Base-by-base conservation (phyloP, 164 flowering plant species). In the Kalanchoe fedtschenkoi region DNA sequence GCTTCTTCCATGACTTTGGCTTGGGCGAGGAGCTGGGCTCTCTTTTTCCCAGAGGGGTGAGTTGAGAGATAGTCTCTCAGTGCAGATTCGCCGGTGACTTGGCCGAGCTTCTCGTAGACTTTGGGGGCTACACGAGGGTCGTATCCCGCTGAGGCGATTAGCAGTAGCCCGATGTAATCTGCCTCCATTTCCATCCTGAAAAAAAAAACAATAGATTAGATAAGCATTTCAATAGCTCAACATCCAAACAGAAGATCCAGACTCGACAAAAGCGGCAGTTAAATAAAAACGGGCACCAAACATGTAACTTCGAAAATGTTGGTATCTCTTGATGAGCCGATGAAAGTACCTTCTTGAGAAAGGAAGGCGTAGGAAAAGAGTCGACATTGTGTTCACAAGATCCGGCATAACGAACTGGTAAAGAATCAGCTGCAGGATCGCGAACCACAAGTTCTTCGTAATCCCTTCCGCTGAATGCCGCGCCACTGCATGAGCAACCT, bases 1-100 rank as follows among this genome's bases (percentile, higher is more conserved):
- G 99, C 97, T 79, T 95, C 99, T 66, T 95, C 89, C 99, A 95
- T 95, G 47, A 91, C 91, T 63, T 82, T 71, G 58, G 99, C 91
- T 67, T 78, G 78, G 24, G 81, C 77, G 35, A 95, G 80, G 70
- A 86, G 29, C 46, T 80, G 71, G 53, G 93, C 87, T 76, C 97
- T 81, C 70, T 80, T 91, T 78, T 83, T 84, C 11, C 96, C 96
- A 30, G 97, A 91, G 60, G 99, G 99, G 71, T 91, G 99, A 7
- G 99, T 89, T 9, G 95, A 82, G 22, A 95, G 90, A 71, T 91
- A 91, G 68, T 91, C 90, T 66, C 67, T 68, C 43, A 86, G 61
- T 5, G 78, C 56, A 0, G 93, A 84, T 0, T 83, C 86, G 11
- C 91, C 95, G 0, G 77, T 38, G 4, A 95, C 21, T 64, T 85